A percentile compares a stretch with the other conserved stretches of the same genome.
phyloP scores from a whole-genome alignment of 805 yeast species.

The Cyberlindnera mrakii region DNA sequence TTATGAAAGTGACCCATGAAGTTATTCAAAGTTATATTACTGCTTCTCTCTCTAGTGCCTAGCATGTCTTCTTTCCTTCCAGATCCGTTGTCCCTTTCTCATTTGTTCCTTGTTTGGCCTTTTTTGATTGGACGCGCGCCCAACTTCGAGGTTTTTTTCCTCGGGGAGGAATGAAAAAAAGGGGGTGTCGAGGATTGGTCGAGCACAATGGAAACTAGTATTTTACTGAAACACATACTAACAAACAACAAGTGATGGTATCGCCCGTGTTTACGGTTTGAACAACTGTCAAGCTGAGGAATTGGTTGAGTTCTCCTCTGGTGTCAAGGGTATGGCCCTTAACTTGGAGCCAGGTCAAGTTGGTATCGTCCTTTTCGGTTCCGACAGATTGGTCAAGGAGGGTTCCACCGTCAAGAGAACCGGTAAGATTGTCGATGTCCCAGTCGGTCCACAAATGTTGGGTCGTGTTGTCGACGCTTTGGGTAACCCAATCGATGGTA shows the following conservation, averaged over 20 bases:
- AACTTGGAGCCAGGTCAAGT: constrained; percentile 99
- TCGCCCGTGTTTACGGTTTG: constrained; percentile 99
- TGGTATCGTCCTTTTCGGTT: constrained; percentile 99
- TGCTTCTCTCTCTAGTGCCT: no score
- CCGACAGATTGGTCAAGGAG: constrained; percentile 97
- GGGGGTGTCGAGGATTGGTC: background rate
- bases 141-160: constrained; percentile 1
- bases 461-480: constrained; percentile 99
- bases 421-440: constrained; percentile 98
- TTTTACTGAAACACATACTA: constrained; percentile 26
- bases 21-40: no score
- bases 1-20: no score
- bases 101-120: no score
- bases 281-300: constrained; percentile 99
- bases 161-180: no score
- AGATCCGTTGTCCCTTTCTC: no score
- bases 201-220: background rate
- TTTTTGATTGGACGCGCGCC: no score
- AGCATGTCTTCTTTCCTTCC: no score
- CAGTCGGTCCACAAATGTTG: constrained; percentile 95
- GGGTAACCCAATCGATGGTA: constrained; percentile 99
- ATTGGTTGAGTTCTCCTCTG: constrained; percentile 97
- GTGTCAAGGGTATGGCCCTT: constrained; percentile 99
- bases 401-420: constrained; percentile 99
- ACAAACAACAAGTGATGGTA: constrained; percentile 85